Evolutionary conservation across 2,329 filamentous ascomycete species (phyloP), one percentile per base, ranked within the genome.

Genomic region (Colletotrichum salicis): DNA sequence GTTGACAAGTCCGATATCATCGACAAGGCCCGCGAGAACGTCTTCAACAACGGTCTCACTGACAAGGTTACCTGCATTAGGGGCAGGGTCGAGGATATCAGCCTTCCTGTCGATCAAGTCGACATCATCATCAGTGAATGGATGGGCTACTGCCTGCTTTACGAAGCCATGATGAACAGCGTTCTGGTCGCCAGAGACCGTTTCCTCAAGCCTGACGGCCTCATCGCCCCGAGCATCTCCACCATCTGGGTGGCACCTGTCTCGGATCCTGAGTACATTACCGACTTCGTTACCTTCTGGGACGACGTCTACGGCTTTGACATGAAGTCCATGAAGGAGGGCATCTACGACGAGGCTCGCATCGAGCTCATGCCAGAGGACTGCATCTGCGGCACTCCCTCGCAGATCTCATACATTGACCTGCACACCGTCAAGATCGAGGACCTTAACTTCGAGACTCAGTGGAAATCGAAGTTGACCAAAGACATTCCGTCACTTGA

Each of bases 51-150:
- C 79, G 91, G 90, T 1, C 89, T 97, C 48, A 87, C 89, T 31
- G 86, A 91, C 76, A 86, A 87, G 29, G 94, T 98, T 78, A 94
- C 92, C 55, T 94, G 93, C 77, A 85, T 97, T 60, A 90, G 92
- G 74, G 95, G 96, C 48, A 94, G 94, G 78, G 93, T 98, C 72
- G 96, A 98, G 81, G 95, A 98, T 75, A 93, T 97, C 67, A 86
- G 83, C 68, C 87, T 95, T 27, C 95, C 93, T 1, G 92, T 96
- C 8, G 86, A 90, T 65, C 86, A 95, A 78, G 95, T 98, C 57
- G 96, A 98, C 82, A 92, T 98, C 78, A 97, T 98, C 79, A 92
- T 98, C 72, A 97, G 94, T 71, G 95, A 98, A 82, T 98, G 95
- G 95, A 98, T 98, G 95, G 95, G 95, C 35, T 98, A 98, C 80